phyloP scores from a whole-genome alignment of 2,329 filamentous ascomycete genomes.

The Metarhizium robertsii region DNA sequence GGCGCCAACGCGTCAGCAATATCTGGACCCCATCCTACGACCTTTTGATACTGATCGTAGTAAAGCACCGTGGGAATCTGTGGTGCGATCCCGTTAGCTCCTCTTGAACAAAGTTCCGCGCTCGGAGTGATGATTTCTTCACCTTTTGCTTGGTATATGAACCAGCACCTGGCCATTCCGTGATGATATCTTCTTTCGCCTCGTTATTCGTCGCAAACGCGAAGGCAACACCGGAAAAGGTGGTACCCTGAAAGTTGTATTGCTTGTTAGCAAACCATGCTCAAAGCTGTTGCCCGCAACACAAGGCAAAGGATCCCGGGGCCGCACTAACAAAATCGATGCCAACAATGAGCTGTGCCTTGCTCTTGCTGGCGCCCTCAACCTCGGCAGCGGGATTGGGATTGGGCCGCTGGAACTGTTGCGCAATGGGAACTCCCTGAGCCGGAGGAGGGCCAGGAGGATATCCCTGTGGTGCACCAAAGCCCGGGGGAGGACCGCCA shows the following conservation, averaged over 20 bases:
- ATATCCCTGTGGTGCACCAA: slow-evolving; percentile 36
- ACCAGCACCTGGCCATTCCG: slow-evolving; percentile 95
- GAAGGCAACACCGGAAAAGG: slow-evolving; percentile 94
- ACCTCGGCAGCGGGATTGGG: slow-evolving; percentile 57
- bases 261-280: slow-evolving; percentile 6
- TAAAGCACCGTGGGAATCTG: slow-evolving; percentile 99
- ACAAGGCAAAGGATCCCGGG: not conserved
- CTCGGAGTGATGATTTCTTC: slow-evolving; percentile 11
- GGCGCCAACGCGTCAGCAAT: slow-evolving; percentile 94
- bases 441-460: slow-evolving; percentile 34
- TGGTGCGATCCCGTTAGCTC: not conserved
- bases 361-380: slow-evolving; percentile 79
- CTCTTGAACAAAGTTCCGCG: not conserved
- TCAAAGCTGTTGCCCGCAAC: not conserved
- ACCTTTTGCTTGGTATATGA: slow-evolving; percentile 99
- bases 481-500: slow-evolving; percentile 37
- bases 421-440: slow-evolving; percentile 26
- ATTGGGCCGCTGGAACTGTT: slow-evolving; percentile 30
- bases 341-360: slow-evolving; percentile 94
- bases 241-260: slow-evolving; percentile 61
- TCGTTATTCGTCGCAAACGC: slow-evolving; percentile 97
- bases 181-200: slow-evolving; percentile 97
- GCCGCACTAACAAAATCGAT: slow-evolving; percentile 79
- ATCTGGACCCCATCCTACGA: slow-evolving; percentile 98
- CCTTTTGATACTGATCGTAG: slow-evolving; percentile 98